phyloP scores from a whole-genome alignment of 1,139 yeast genomes.

The Magnusiomyces fungicola region DNA sequence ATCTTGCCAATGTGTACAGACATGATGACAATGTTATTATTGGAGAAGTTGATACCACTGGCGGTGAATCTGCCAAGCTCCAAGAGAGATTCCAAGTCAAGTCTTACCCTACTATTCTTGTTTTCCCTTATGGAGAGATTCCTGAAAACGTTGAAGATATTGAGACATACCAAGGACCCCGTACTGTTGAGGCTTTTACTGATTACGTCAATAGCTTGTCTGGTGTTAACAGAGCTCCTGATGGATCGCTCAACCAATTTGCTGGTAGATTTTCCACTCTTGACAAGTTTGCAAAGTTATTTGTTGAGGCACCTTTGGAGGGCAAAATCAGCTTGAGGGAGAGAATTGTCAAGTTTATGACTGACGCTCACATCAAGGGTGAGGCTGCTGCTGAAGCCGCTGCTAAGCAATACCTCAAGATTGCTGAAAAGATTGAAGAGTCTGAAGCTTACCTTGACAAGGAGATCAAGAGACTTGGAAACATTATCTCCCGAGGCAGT shows the following conservation, averaged over 20 bases:
- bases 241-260: constrained; percentile 43
- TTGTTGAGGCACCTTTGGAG: constrained; percentile 14
- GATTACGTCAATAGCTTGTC: constrained; percentile 44
- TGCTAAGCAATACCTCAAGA: constrained; percentile 42
- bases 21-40: constrained; percentile 40
- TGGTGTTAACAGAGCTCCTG: constrained; percentile 45
- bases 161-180: constrained; percentile 32
- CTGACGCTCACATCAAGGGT: constrained; percentile 18
- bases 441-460: constrained; percentile 41
- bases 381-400: constrained; percentile 9
- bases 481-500: constrained; percentile 39
- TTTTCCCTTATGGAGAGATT: constrained; percentile 31
- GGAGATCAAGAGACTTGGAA: constrained; percentile 48
- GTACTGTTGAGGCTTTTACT: constrained; percentile 41
- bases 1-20: constrained; percentile 45
- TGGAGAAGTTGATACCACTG: constrained; percentile 44
- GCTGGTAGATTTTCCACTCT: constrained; percentile 52
- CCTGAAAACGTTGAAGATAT: constrained; percentile 33
- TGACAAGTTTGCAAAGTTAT: constrained; percentile 29
- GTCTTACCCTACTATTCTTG: constrained; percentile 49
- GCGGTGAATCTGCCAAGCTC: constrained; percentile 39
- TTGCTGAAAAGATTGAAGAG: constrained; percentile 43
- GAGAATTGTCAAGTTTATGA: constrained; percentile 8
- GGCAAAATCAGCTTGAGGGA: constrained; percentile 9
- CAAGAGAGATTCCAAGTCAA: constrained; percentile 39